Base-by-base conservation (phyloP, 2,329 filamentous ascomycete genomes). In the Phoma sp. region DNA sequence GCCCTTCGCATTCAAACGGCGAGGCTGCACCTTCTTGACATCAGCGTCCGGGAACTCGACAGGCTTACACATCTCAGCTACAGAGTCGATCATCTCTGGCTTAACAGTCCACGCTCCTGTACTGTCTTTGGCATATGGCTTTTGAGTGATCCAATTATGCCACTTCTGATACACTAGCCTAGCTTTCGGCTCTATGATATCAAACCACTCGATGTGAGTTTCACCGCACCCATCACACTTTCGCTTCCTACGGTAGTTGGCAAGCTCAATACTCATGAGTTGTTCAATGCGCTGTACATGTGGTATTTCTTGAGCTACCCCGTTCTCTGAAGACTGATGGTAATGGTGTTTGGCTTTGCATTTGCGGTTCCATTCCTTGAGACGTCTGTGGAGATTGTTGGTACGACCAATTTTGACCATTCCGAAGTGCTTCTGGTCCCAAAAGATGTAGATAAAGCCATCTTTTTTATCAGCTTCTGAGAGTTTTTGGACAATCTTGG, bases 141-240 rank as follows among this genome's bases (percentile, higher is more conserved):
- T 15, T 15, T 55, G 36, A 5, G 21, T 1, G 7, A 61, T 57
- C 59, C 61, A 64, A 7, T 56, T 21, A 4, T 23, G 33, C 61
- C 61, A 64, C 40, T 64, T 64, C 15, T 47, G 36, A 11, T 53
- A 51, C 2, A 64, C 61, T 25, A 46, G 21, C 4, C 36, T 28
- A 3, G 52, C 61, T 7, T 57, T 42, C 14, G 18, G 17, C 17
- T 51, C 53, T 3, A 2, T 18, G 1, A 96, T 86, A 74, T 93
- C 88, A 69, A 97, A 97, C 93, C 93, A 97, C 76, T 97, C 93
- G 34, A 86, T 80, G 74, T 97, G 93, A 62, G 90, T 87, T 62
- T 84, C 86, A 1, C 90, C 91, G 67, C 93, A 97, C 1, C 84
- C 82, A 2, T 78, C 78, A 69, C 93, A 97, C 32, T 81, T 82